Conservation (phyloP, 257 asterid genomes). For the Nicotiana obtusifolia region DNA sequence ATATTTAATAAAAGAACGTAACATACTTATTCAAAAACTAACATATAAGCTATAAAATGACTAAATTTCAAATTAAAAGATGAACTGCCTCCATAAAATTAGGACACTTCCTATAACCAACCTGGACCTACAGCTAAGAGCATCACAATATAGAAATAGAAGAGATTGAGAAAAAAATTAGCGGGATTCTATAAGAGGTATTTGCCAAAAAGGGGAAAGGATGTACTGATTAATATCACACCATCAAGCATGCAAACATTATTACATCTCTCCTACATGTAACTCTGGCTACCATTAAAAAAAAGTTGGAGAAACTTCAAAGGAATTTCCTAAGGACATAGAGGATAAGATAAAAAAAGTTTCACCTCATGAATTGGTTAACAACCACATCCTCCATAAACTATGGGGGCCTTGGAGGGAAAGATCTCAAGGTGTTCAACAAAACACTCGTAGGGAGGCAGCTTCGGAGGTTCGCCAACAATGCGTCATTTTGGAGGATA, state of each 20-base stretch:
- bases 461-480: neutral
- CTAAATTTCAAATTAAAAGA: neutral
- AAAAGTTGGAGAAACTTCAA: neutral
- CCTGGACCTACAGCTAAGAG: neutral
- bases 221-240: neutral
- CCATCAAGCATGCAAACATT: neutral
- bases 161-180: neutral
- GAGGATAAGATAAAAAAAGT: neutral
- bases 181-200: neutral
- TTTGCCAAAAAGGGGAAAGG: neutral
- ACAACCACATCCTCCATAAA: neutral
- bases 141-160: neutral
- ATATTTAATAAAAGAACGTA: neutral
- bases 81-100: neutral
- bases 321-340: neutral
- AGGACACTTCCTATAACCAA: neutral
- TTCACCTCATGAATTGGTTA: neutral
- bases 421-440: constrained; percentile 1
- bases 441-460: neutral
- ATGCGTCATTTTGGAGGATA: neutral
- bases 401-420: neutral
- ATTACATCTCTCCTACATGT: neutral
- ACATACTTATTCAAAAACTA: neutral
- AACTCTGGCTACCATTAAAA: neutral
- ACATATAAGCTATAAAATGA: neutral